Conservation (phyloP, 805 yeast genomes). For the Starmerella stigmatis region DNA sequence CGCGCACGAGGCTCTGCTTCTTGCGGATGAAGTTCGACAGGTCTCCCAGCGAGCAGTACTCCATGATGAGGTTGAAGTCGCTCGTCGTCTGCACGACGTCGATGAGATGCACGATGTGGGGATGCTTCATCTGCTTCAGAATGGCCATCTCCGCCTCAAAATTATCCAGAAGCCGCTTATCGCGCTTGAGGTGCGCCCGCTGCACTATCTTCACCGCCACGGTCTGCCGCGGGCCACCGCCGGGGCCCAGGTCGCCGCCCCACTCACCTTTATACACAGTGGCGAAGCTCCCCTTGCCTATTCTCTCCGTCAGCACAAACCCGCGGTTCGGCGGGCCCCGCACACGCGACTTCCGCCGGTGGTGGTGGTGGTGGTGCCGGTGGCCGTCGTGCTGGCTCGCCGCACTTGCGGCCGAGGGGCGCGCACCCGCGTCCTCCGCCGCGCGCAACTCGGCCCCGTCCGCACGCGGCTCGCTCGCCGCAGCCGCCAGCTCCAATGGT, state of each 20-base stretch:
- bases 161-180: conserved; percentile 79
- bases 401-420: neutral
- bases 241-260: conserved; percentile 14
- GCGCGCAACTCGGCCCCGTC: neutral
- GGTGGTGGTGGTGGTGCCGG: conserved; percentile 2
- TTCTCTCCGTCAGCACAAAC: conserved; percentile 49
- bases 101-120: conserved; percentile 78
- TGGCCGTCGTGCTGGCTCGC: neutral
- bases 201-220: conserved; percentile 88
- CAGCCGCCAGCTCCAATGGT: too few relatives aligned
- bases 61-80: conserved; percentile 87
- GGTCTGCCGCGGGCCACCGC: conserved; percentile 28
- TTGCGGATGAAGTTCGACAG: conserved; percentile 75
- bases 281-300: conserved; percentile 94
- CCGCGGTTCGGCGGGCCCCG: conserved; percentile 12
- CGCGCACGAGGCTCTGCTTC: conserved; percentile 56
- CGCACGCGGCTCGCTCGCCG: neutral
- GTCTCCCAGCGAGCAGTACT: conserved; percentile 92
- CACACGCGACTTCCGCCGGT: neutral
- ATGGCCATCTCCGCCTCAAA: conserved; percentile 87
- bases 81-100: conserved; percentile 68
- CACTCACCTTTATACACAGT: conserved; percentile 75
- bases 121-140: conserved; percentile 76
- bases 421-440: neutral
- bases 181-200: conserved; percentile 52